Evolutionary conservation across 345 rosid species (phyloP), one percentile per base, ranked within the genome.

Genomic region (Populus deltoides): DNA sequence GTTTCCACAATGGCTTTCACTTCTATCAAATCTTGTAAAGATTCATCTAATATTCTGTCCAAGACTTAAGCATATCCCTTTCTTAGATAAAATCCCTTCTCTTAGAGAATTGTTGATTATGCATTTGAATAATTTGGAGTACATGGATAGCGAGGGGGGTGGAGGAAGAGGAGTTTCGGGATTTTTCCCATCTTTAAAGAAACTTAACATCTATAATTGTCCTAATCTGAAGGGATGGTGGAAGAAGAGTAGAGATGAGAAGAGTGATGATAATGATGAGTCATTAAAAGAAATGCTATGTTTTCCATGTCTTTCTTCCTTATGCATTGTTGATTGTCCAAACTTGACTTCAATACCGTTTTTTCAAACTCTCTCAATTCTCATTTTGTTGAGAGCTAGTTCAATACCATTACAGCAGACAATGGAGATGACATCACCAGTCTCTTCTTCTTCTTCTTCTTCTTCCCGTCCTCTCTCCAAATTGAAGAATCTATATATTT

Each of bases 171-270:
- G 35, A 24, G 38, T 6, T 4, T 1, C 43, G 2, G 10, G 6
- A 1, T 68, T 61, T 71, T 75, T 80, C 36, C 79, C 82, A 12
- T 75, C 75, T 11, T 25, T 80, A 15, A 45, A 36, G 41, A 5
- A 35, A 8, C 49, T 80, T 49, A 0, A 0, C 1, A 71, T 80
- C 18, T 0, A 0, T 2, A 0, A 36, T 1, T 77, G 77, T 35
- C 36, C 33, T 2, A 66, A 59, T 7, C 67, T 80, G 31, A 38
- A 66, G 72, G 79, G 80, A 75, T 71, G 75, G 75, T 57, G 74
- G 47, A 67, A 66, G 24, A 27, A 1, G 35, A 43, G 49, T 43
- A 9, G 43, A 39, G 16, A 12, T 43, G 49, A 43, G 49, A 43
- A 3, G 13, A 43, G 3, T 10, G 70, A 17, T 13, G 18, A 18